phyloP scores from a whole-genome alignment of 140 eudicot species.

The Bidens hawaiensis region DNA sequence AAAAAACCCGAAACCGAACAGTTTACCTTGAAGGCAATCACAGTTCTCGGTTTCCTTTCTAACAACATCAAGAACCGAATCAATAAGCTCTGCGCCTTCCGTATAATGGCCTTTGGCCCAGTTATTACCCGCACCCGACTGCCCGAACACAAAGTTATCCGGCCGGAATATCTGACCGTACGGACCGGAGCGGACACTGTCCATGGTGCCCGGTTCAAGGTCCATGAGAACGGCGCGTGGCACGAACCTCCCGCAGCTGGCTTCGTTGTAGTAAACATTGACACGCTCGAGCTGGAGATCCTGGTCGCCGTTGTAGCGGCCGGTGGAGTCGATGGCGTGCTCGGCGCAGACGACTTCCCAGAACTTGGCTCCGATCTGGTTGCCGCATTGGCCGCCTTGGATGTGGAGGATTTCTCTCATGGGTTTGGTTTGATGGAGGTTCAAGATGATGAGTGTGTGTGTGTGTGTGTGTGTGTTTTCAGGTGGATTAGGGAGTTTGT shows the following conservation, averaged over 20 bases:
- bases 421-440: slow-evolving; percentile 16
- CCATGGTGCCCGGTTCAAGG: too few species aligned
- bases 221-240: too few species aligned
- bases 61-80: slow-evolving; percentile 47
- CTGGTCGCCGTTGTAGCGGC: slow-evolving; percentile 40
- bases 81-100: slow-evolving; percentile 47
- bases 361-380: too few species aligned
- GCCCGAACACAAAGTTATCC: too few species aligned
- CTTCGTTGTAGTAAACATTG: slow-evolving; percentile 49
- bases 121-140: too few species aligned
- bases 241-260: slow-evolving; percentile 45
- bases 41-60: slow-evolving; percentile 46
- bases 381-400: too few species aligned
- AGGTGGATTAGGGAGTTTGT: not conserved
- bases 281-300: slow-evolving; percentile 51
- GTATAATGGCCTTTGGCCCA: slow-evolving; percentile 60
- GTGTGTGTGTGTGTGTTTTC: not conserved
- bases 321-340: slow-evolving; percentile 62
- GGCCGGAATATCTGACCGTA: too few species aligned
- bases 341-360: too few species aligned
- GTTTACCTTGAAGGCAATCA: slow-evolving; percentile 51
- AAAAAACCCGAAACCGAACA: not conserved
- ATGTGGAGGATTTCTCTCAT: slow-evolving; percentile 66
- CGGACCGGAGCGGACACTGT: too few species aligned
- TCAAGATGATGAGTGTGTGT: not conserved